A percentile compares a stretch with the other conserved stretches of the same genome.
These are phyloP conservation scores for Thalia dealbata DNA, from an alignment of 176 grass and related monocot genomes.

Conservation along the genomic window DNA sequence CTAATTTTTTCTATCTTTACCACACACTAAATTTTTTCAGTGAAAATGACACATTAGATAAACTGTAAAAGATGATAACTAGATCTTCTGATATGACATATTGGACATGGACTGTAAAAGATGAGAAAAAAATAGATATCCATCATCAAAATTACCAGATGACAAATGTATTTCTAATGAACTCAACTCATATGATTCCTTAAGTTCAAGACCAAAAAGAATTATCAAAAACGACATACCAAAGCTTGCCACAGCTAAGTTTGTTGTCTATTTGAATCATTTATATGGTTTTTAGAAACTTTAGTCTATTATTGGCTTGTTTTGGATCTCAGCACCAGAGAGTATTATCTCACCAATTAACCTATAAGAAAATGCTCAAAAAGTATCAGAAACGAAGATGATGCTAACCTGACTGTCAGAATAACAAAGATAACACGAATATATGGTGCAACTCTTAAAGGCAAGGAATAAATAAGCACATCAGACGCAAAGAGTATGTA, in stretches of 20 bases:
- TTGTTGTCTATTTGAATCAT: background rate
- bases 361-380: background rate
- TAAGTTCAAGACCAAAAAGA: background rate
- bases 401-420: conserved; percentile 60
- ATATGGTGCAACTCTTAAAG: conserved; percentile 86
- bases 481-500: conserved; percentile 43
- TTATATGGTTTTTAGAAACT: background rate
- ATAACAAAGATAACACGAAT: conserved; percentile 75
- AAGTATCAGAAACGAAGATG: conserved; percentile 17
- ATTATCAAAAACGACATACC: background rate
- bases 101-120: background rate
- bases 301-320: background rate
- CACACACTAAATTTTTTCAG: background rate
- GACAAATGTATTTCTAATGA: background rate
- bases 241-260: background rate
- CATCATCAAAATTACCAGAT: background rate
- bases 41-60: background rate
- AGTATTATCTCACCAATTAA: conserved; percentile 8
- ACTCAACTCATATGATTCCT: background rate
- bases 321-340: background rate
- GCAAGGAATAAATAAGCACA: conserved; percentile 24
- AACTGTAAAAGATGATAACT: background rate
- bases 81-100: background rate
- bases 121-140: too few relatives aligned
- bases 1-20: background rate